phyloP scores from a whole-genome alignment of 2,329 filamentous ascomycete species.

The Neopestalotiopsis sp. region DNA sequence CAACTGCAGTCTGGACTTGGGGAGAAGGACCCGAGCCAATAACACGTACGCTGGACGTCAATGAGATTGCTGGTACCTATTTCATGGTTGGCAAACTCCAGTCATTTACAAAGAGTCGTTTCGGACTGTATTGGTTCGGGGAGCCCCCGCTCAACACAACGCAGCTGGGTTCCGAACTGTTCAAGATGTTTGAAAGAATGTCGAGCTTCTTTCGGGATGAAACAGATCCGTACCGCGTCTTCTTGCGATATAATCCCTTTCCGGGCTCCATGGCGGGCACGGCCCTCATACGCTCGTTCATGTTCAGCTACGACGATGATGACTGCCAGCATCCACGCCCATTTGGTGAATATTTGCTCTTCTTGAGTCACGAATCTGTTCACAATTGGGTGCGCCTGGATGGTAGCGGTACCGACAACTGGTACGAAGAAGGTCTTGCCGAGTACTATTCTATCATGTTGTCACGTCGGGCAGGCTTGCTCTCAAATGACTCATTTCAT shows the following conservation, averaged over 20 bases:
- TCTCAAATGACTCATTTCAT: background rate
- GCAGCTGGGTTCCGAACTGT: background rate
- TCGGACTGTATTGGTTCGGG: background rate
- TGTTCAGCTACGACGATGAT: background rate
- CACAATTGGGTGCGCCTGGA: background rate
- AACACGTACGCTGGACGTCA: background rate
- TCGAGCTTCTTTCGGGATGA: background rate
- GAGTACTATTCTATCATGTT: background rate
- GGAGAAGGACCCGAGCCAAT: background rate
- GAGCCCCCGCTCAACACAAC: background rate
- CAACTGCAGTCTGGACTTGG: background rate
- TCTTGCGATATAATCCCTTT: background rate
- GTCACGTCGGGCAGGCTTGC: background rate
- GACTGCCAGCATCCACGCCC: background rate
- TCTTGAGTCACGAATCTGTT: background rate
- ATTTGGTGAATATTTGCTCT: background rate
- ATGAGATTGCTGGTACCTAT: background rate
- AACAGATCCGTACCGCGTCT: background rate
- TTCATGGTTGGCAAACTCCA: background rate
- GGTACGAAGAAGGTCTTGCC: background rate
- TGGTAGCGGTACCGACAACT: background rate
- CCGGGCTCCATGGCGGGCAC: background rate
- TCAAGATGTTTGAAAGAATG: background rate
- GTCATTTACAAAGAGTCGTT: background rate
- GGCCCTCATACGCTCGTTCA: background rate